Evolutionary conservation across 768 basidiomycete species (phyloP), one percentile per base, ranked within the genome.

Genomic region (Pisolithus microcarpus): DNA sequence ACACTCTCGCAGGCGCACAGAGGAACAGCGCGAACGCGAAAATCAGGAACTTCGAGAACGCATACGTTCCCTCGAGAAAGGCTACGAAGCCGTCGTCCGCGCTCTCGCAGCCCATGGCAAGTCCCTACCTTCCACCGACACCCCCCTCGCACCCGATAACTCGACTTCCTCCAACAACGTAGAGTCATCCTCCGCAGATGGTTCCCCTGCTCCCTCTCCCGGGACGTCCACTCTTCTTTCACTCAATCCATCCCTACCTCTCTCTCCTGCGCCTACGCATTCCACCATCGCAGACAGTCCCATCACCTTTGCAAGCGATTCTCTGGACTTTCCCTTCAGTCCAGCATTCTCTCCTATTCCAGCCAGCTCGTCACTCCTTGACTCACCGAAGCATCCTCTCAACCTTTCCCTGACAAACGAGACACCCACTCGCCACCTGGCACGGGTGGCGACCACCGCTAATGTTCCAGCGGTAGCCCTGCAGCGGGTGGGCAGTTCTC

Each of bases 361-460:
- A 45, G 65, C 71, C 40, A 51, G 70, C 31, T 61, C 67, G 42
- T 60, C 57, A 56, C 55, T 24, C 52, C 54, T 58, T 43, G 28
- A 49, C 37, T 56, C 58, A 46, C 50, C 57, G 54, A 56, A 56
- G 53, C 43, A 62, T 51, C 54, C 53, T 54, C 64, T 64, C 56
- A 59, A 66, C 64, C 62, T 65, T 57, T 68, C 65, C 57, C 67
- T 59, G 66, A 63, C 57, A 45, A 58, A 55, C 43, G 51, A 67
- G 65, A 75, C 84, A 65, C 70, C 86, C 83, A 87, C 90, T 92
- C 82, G 90, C 90, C 90, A 92, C 84, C 85, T 87, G 85, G 90
- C 90, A 92, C 90, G 90, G 90, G 85, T 92, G 90, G 90, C 80
- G 90, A 83, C 78, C 81, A 78, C 77, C 75, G 76, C 60, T 57